Percentiles rank a stretch among this genome's conserved stretches.
phyloP scores from a whole-genome alignment of 2,329 filamentous ascomycete genomes.

The Lasiodiplodia gonubiensis region DNA sequence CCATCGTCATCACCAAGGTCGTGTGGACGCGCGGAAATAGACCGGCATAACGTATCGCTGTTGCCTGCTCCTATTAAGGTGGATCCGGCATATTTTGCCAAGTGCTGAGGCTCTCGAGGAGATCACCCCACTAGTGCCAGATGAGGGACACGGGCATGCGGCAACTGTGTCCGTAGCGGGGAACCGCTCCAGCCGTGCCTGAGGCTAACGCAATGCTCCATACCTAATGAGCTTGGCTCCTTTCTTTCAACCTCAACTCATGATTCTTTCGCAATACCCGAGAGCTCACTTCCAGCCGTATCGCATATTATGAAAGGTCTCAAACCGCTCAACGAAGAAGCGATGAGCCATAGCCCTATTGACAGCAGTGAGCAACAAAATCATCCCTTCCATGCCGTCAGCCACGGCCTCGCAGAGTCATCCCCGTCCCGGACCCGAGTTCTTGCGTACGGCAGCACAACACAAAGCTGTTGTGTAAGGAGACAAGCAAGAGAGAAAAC shows the following conservation, averaged over 20 bases:
- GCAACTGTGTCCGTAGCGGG: neutral
- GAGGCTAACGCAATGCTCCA: neutral
- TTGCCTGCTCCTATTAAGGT: neutral
- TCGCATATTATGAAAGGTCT: neutral
- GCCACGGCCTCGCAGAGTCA: neutral
- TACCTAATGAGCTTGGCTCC: neutral
- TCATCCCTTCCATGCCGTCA: neutral
- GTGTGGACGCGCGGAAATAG: neutral
- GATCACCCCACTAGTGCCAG: neutral
- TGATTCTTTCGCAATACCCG: neutral
- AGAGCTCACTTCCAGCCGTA: neutral
- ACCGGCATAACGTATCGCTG: neutral
- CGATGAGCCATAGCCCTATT: neutral
- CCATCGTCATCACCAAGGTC: neutral
- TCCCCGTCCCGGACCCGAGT: neutral
- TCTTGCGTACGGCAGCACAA: neutral
- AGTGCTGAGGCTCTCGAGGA: neutral
- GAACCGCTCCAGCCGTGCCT: neutral
- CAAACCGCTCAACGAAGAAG: neutral
- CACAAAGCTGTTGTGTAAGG: neutral
- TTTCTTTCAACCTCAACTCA: neutral
- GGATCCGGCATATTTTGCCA: neutral
- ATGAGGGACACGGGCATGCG: neutral
- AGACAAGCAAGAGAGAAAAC: neutral
- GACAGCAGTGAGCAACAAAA: neutral